phyloP scores from a whole-genome alignment of 176 grass and related monocot species.

The Carex littledalei region DNA sequence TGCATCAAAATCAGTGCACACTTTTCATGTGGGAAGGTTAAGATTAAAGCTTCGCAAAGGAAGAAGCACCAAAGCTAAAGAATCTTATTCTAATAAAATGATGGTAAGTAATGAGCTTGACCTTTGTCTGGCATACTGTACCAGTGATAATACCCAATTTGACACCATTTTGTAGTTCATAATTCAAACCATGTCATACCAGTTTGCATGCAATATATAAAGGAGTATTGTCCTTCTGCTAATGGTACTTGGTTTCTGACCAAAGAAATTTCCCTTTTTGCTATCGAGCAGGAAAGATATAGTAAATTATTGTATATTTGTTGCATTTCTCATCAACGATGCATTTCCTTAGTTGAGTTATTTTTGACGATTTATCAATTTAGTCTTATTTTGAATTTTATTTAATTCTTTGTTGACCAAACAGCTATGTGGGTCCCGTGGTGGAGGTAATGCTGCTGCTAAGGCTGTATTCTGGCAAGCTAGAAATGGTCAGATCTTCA shows the following conservation, averaged over 20 bases:
- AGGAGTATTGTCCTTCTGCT: not conserved
- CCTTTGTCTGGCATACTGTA: not conserved
- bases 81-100: conserved; percentile 79
- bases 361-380: conserved; percentile 25
- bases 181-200: not conserved
- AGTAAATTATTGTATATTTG: not conserved
- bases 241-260: not conserved
- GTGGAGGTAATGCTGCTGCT: conserved; percentile 67
- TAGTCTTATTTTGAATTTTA: not conserved
- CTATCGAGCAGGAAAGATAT: not conserved
- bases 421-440: conserved; percentile 80
- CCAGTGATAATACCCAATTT: not conserved
- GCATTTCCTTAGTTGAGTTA: not conserved
- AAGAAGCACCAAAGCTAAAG: conserved; percentile 83
- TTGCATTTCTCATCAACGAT: not conserved
- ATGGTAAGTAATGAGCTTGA: conserved; percentile 42
- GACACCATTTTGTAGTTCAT: not conserved
- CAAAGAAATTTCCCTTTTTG: not conserved
- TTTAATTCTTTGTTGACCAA: conserved; percentile 18
- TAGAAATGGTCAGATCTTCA: conserved; percentile 57
- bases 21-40: conserved; percentile 74
- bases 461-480: conserved; percentile 82
- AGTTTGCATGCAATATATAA: not conserved
- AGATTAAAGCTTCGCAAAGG: conserved; percentile 85
- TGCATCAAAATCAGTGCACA: conserved; percentile 63